phyloP scores from a whole-genome alignment of 164 flowering plant species.

The Santalum album region DNA sequence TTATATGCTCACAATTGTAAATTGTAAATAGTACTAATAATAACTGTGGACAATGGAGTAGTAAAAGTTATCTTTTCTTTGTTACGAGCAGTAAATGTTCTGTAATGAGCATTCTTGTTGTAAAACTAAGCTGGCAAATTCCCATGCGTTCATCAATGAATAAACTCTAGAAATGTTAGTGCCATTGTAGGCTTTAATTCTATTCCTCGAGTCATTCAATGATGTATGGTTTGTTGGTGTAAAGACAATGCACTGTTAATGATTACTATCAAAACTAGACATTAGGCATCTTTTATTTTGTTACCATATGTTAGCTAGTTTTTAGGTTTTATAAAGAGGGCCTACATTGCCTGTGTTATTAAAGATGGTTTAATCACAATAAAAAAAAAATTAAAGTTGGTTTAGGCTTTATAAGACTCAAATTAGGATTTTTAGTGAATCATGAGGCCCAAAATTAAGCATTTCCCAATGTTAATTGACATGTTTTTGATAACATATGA shows the following conservation, averaged over 20 bases:
- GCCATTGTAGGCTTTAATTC: not conserved
- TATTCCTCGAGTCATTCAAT: not conserved
- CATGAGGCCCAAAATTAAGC: not conserved
- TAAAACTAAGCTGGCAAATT: too few relatives aligned
- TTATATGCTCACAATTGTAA: too few relatives aligned
- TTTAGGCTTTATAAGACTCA: too few relatives aligned
- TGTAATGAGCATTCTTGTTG: too few relatives aligned
- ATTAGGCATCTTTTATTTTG: not conserved
- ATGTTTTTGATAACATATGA: not conserved
- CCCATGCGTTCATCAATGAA: not conserved
- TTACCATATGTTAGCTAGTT: not conserved
- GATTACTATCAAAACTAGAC: not conserved
- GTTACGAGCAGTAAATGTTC: too few relatives aligned
- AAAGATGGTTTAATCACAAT: too few relatives aligned
- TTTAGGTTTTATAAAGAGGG: not conserved
- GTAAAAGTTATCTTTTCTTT: too few relatives aligned
- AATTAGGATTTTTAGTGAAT: too few relatives aligned
- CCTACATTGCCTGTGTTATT: too few relatives aligned
- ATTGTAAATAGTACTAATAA: too few relatives aligned
- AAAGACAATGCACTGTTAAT: not conserved
- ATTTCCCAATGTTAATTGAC: not conserved
- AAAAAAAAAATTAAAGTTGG: too few relatives aligned
- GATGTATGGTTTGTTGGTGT: not conserved
- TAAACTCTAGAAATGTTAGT: not conserved
- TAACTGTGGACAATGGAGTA: too few relatives aligned